Evolutionary conservation across 2,329 filamentous ascomycete genomes (phyloP), one percentile per base, ranked within the genome.

Genomic region (Ciborinia camelliae): DNA sequence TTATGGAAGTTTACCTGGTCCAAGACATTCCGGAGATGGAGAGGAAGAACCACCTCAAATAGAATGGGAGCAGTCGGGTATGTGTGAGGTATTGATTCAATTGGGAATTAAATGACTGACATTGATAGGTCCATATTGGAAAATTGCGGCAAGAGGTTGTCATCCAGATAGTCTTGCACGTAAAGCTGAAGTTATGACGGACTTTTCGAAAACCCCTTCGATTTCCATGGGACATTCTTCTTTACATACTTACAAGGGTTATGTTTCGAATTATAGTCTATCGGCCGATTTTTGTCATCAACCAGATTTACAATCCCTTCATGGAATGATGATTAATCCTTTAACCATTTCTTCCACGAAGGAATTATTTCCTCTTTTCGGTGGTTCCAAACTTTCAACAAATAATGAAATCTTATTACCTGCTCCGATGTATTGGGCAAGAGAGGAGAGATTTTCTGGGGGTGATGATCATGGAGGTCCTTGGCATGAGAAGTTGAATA

Each of bases 351-450:
- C 80, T 9, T 79, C 81, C 9, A 83, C 83, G 0, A 77, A 81
- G 51, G 81, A 84, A 64, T 76, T 88, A 10, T 79, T 86, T 30
- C 86, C 86, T 9, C 76, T 88, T 43, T 88, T 88, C 69, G 80
- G 84, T 48, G 85, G 85, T 65, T 86, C 82, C 67, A 88, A 88
- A 71, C 79, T 87, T 26, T 81, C 80, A 20, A 80, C 84, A 63
- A 88, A 88, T 71, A 87, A 86, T 68, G 86, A 88, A 70, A 86
- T 88, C 64, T 77, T 88, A 50, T 84, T 88, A 65, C 86, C 86
- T 0, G 84, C 84, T 3, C 84, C 83, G 68, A 86, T 86, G 83
- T 89, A 90, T 72, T 82, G 86, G 69, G 81, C 81, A 72, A 76
- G 81, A 12, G 83, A 88, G 68, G 78, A 81, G n/a, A 81, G 83